phyloP scores from a whole-genome alignment of 176 grass and related monocot genomes.

The Oryza rufipogon region DNA sequence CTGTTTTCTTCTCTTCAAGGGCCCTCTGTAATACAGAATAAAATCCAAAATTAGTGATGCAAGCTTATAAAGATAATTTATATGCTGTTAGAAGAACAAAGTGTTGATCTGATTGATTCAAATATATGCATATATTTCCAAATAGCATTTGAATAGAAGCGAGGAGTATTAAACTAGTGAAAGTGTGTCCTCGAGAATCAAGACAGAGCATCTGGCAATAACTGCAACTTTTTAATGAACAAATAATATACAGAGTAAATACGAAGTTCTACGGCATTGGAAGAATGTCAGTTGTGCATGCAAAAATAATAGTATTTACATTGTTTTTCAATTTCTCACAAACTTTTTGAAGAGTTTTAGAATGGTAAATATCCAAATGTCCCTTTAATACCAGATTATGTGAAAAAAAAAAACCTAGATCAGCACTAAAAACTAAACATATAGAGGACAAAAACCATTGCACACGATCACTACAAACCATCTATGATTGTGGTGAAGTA shows the following conservation, averaged over 20 bases:
- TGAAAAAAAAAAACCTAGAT: neutral
- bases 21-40: conserved; percentile 54
- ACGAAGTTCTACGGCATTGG: conserved; percentile 3
- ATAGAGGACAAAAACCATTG: neutral
- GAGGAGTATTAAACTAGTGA: neutral
- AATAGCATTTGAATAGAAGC: neutral
- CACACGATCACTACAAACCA: neutral
- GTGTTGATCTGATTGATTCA: conserved; percentile 7
- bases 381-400: neutral
- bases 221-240: neutral
- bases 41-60: conserved; percentile 21
- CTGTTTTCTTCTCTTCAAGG: conserved; percentile 75
- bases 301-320: neutral
- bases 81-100: neutral
- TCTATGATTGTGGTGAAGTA: neutral
- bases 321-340: too few species aligned
- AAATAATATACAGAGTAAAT: neutral
- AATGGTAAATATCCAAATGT: neutral
- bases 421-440: neutral
- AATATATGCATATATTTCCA: neutral
- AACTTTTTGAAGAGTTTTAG: neutral
- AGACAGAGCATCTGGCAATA: neutral
- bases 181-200: neutral
- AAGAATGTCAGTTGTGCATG: neutral
- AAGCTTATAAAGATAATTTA: conserved; percentile 1